phyloP scores from a whole-genome alignment of 1,139 yeast genomes.

The Taiozyma sp. region DNA sequence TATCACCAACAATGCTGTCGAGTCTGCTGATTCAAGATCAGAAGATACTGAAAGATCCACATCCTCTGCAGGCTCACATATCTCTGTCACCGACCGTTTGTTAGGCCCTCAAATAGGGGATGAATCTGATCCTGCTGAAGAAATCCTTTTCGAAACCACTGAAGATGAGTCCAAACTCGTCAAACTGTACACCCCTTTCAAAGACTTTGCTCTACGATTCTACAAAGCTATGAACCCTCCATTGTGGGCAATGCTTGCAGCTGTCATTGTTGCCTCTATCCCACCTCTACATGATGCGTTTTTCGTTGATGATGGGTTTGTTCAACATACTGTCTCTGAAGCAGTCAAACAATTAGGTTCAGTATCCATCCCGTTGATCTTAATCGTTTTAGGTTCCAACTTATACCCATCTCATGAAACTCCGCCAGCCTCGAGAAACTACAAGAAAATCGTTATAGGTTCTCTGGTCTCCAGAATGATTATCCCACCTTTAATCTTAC shows the following conservation, averaged over 20 bases:
- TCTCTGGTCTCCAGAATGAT: constrained; percentile 71
- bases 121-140: background rate
- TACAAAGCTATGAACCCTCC: constrained; percentile 83
- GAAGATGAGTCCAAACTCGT: background rate
- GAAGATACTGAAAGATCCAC: background rate
- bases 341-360: constrained; percentile 78
- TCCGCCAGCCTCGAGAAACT: constrained; percentile 59
- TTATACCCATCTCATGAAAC: constrained; percentile 60
- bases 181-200: background rate
- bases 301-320: constrained; percentile 59
- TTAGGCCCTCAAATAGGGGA: background rate
- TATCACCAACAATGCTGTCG: background rate
- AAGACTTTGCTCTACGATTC: constrained; percentile 5
- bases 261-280: constrained; percentile 79
- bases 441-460: constrained; percentile 55
- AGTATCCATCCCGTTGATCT: constrained; percentile 81
- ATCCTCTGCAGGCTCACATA: background rate
- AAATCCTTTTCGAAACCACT: background rate
- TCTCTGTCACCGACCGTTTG: constrained; percentile 6
- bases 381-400: constrained; percentile 73
- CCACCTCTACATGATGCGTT: constrained; percentile 62
- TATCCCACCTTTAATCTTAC: constrained; percentile 55
- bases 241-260: constrained; percentile 80
- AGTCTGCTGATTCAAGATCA: background rate
- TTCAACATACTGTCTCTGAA: constrained; percentile 70